Percentiles rank a stretch among this genome's conserved stretches.
Conservation (phyloP, 2,329 filamentous ascomycete species). For the Bretziella fagacearum region DNA sequence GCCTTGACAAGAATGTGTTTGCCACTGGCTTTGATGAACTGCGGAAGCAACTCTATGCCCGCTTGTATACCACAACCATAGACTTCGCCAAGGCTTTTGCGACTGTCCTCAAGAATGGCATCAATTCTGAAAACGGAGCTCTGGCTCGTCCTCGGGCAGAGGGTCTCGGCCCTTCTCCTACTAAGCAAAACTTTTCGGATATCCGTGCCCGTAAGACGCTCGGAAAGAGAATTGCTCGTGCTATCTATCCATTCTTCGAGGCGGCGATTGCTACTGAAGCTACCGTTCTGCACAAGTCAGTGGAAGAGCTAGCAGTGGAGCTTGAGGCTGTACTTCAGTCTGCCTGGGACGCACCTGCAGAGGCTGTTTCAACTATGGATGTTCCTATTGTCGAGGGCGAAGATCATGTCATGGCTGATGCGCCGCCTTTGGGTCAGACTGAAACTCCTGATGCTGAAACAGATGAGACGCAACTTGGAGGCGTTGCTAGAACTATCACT, state of each 20-base stretch:
- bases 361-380: neutral
- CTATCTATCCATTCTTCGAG: constrained; percentile 62
- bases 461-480: neutral
- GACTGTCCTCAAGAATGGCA: constrained; percentile 34
- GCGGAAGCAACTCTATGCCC: constrained; percentile 33
- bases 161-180: constrained; percentile 30
- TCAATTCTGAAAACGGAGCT: constrained; percentile 27
- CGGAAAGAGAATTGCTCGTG: constrained; percentile 79
- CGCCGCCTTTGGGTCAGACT: constrained; percentile 2
- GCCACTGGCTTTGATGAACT: constrained; percentile 33
- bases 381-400: neutral
- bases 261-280: constrained; percentile 62
- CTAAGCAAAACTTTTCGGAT: constrained; percentile 41
- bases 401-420: constrained; percentile 16
- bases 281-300: constrained; percentile 55
- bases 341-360: constrained; percentile 32
- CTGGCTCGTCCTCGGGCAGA: constrained; percentile 19
- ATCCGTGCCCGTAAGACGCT: constrained; percentile 67
- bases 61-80: constrained; percentile 41
- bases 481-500: neutral
- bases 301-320: constrained; percentile 53
- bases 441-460: neutral
- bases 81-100: constrained; percentile 41
- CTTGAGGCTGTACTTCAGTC: constrained; percentile 57
- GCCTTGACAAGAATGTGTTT: constrained; percentile 49